phyloP scores from a whole-genome alignment of 2,329 filamentous ascomycete species.

The Didymella pomorum region DNA sequence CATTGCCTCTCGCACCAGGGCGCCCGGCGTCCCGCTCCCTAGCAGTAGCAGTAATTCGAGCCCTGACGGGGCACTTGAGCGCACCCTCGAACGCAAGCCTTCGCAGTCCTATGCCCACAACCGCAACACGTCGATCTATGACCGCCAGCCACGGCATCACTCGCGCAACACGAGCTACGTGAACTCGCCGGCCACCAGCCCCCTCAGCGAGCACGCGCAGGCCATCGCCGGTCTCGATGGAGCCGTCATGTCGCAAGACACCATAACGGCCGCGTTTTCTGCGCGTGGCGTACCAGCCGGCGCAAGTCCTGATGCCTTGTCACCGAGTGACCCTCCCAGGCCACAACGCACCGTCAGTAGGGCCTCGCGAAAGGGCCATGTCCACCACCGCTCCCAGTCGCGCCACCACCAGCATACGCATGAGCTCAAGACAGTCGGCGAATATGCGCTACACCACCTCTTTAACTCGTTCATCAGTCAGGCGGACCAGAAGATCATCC shows the following conservation, averaged over 20 bases:
- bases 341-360: constrained; percentile 59
- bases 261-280: constrained; percentile 48
- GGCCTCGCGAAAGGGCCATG: constrained; percentile 75
- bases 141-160: constrained; percentile 82
- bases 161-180: constrained; percentile 85
- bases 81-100: constrained; percentile 60
- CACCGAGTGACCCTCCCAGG: constrained; percentile 9
- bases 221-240: constrained; percentile 58
- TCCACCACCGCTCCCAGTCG: constrained; percentile 76
- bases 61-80: constrained; percentile 53
- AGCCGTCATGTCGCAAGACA: constrained; percentile 52
- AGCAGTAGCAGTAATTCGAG: constrained; percentile 48
- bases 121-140: constrained; percentile 94
- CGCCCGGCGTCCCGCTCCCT: constrained; percentile 47
- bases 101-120: constrained; percentile 76
- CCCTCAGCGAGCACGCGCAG: constrained; percentile 87
- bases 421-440: constrained; percentile 91
- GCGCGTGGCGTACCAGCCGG: constrained; percentile 38
- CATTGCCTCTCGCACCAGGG: constrained; percentile 56
- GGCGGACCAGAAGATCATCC: constrained; percentile 94
- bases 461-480: constrained; percentile 98
- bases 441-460: constrained; percentile 95
- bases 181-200: constrained; percentile 77
- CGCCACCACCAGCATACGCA: constrained; percentile 70
- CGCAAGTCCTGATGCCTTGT: constrained; percentile 21